Evolutionary conservation across 768 basidiomycete genomes (phyloP).

Genomic region (Trametes gibbosa): DNA sequence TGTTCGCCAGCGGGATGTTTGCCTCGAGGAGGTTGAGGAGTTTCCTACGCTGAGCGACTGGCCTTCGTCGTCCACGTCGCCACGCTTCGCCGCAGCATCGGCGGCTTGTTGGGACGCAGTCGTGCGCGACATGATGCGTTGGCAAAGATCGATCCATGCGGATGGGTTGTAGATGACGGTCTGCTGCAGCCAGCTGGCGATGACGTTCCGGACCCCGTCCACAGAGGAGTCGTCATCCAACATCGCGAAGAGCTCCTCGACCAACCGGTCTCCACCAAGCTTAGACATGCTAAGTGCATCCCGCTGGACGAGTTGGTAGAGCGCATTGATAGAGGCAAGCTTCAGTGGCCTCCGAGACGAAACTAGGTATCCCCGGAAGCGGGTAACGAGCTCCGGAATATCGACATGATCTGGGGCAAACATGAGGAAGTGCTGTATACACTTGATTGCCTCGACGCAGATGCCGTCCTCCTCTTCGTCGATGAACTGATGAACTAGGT

Average conservation of each 20-base stretch:
- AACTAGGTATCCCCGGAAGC: slow-evolving; percentile 74
- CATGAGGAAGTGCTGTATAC: slow-evolving; percentile 96
- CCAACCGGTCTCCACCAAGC: slow-evolving; percentile 89
- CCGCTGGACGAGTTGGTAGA: slow-evolving; percentile 96
- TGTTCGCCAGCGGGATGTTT: slow-evolving; percentile 90
- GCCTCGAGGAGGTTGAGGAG: slow-evolving; percentile 41
- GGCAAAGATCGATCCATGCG: slow-evolving; percentile 98
- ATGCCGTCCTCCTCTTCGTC: slow-evolving; percentile 85
- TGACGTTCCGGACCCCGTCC: slow-evolving; percentile 91
- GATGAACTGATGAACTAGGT: slow-evolving; percentile 82
- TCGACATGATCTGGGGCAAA: slow-evolving; percentile 86
- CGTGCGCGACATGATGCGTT: slow-evolving; percentile 93
- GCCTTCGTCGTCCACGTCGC: slow-evolving; percentile 86
- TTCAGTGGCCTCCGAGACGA: slow-evolving; percentile 84
- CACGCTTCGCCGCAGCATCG: slow-evolving; percentile 54
- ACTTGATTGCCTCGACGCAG: slow-evolving; percentile 91
- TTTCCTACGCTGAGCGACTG: slow-evolving; percentile 78
- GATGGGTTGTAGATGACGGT: slow-evolving; percentile 91
- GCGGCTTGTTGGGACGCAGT: slow-evolving; percentile 78
- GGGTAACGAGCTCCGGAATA: slow-evolving; percentile 73
- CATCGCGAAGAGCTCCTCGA: slow-evolving; percentile 93
- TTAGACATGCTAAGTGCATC: slow-evolving; percentile 91
- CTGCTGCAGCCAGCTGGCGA: slow-evolving; percentile 91
- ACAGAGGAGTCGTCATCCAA: slow-evolving; percentile 93
- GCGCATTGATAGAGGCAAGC: slow-evolving; percentile 89